Percentiles rank a stretch among this genome's conserved stretches.
phyloP scores from a whole-genome alignment of 371 early-diverging fungal genomes.

The Lichtheimia ramosa region DNA sequence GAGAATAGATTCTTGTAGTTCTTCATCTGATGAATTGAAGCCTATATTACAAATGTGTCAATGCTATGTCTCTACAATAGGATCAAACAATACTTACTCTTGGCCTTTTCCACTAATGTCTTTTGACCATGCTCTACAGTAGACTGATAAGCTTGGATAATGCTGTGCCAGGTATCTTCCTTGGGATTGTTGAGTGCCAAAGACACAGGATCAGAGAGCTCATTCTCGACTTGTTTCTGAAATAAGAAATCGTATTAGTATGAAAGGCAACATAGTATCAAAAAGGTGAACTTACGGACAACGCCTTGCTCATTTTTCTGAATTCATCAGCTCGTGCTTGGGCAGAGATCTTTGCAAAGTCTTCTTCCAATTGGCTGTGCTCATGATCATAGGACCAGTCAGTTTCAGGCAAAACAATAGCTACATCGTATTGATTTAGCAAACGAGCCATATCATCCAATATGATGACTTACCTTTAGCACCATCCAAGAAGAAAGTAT shows the following conservation, averaged over 20 bases:
- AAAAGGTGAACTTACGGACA: slow-evolving; percentile 44
- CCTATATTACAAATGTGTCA: slow-evolving; percentile 30
- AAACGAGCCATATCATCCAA: no score
- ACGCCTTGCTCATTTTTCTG: slow-evolving; percentile 67
- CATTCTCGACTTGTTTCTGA: slow-evolving; percentile 59
- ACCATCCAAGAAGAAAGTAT: slow-evolving; percentile 29
- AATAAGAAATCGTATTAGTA: background rate
- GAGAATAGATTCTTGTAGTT: slow-evolving; percentile 46
- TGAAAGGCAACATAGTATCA: background rate
- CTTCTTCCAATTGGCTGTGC: slow-evolving; percentile 59
- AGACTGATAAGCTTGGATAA: slow-evolving; percentile 58
- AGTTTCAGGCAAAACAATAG: slow-evolving; percentile 60
- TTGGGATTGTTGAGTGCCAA: slow-evolving; percentile 68
- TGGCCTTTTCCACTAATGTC: slow-evolving; percentile 35
- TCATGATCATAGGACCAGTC: slow-evolving; percentile 82
- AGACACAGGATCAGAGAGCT: slow-evolving; percentile 71
- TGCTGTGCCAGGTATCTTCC: slow-evolving; percentile 73
- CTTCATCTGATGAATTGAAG: slow-evolving; percentile 58
- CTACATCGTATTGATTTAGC: slow-evolving; percentile 12
- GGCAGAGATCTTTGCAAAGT: slow-evolving; percentile 64
- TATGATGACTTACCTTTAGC: slow-evolving; percentile 29
- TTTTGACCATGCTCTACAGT: slow-evolving; percentile 51
- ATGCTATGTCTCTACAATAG: background rate
- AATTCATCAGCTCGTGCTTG: slow-evolving; percentile 78
- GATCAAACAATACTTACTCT: slow-evolving; percentile 23